These are phyloP conservation scores for Chamaecyparis obtusa DNA, from an alignment of 75 land plant species.

Conservation along the genomic window DNA sequence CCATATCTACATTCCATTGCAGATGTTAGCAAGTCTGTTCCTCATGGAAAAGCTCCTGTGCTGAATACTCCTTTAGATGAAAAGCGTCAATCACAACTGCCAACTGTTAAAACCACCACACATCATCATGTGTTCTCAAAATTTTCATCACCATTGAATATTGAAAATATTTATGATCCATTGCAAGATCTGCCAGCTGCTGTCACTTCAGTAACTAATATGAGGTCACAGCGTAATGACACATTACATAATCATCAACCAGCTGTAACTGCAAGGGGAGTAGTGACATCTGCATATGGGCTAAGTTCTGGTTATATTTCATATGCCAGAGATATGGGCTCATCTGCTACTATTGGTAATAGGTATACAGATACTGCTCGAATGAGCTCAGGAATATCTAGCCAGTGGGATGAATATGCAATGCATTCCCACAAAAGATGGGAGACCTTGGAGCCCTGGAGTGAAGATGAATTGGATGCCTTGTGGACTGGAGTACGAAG, in stretches of 20 bases:
- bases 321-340: conserved; percentile 5
- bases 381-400: not conserved
- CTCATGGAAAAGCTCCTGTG: conserved; percentile 13
- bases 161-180: conserved; percentile 19
- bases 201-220: conserved; percentile 42
- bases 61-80: conserved; percentile 32
- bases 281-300: conserved; percentile 8
- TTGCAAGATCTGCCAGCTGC: conserved; percentile 31
- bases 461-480: conserved; percentile 94
- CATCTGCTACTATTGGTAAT: not conserved
- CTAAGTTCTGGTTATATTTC: conserved; percentile 2
- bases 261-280: conserved; percentile 3
- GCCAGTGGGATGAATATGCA: conserved; percentile 8
- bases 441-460: conserved; percentile 52
- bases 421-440: conserved; percentile 7
- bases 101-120: conserved; percentile 16
- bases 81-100: conserved; percentile 25
- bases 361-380: conserved; percentile 1
- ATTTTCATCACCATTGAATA: conserved; percentile 35
- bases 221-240: conserved; percentile 34
- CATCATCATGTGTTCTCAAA: conserved; percentile 37
- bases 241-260: conserved; percentile 33
- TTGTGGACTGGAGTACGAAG: conserved; percentile 96
- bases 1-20: conserved; percentile 1
- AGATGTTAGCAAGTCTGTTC: conserved; percentile 5